phyloP scores from a whole-genome alignment of 768 basidiomycete genomes.

The Leucosporidium yakuticum region DNA sequence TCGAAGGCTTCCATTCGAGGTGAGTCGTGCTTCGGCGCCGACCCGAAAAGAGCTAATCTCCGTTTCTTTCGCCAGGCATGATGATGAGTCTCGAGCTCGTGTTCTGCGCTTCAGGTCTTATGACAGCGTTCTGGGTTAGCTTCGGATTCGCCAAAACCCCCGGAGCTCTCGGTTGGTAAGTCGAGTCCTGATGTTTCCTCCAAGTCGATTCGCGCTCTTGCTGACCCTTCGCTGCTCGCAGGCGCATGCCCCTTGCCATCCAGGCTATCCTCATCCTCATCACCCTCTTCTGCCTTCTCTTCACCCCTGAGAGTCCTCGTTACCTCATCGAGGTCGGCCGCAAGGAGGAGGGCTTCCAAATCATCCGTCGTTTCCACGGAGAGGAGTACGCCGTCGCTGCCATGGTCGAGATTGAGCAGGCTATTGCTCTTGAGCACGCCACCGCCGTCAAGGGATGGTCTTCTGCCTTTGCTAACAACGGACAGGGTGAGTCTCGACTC shows the following conservation, averaged over 20 bases:
- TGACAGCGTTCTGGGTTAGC: constrained; percentile 36
- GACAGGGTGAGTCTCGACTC: background rate
- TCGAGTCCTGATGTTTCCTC: no score
- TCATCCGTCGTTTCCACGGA: constrained; percentile 36
- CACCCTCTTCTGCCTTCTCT: constrained; percentile 33
- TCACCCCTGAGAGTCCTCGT: constrained; percentile 37
- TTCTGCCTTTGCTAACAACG: constrained; percentile 4
- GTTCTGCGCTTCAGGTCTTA: constrained; percentile 32
- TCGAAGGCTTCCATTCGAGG: constrained; percentile 31
- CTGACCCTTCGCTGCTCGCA: no score
- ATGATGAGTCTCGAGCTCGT: constrained; percentile 30
- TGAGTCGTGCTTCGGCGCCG: background rate
- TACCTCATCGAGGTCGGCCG: constrained; percentile 34
- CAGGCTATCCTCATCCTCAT: constrained; percentile 32
- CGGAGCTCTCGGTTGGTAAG: background rate
- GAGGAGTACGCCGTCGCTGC: constrained; percentile 29
- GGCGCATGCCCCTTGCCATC: constrained; percentile 34
- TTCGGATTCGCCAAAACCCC: constrained; percentile 8
- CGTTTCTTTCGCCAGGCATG: no score
- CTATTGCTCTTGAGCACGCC: constrained; percentile 32
- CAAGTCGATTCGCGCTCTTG: background rate
- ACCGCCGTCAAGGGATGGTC: constrained; percentile 18
- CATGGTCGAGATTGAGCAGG: constrained; percentile 34
- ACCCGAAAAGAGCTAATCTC: no score
- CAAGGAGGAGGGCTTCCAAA: constrained; percentile 25